These are phyloP conservation scores for Fragilaria crotonensis DNA, from an alignment of 108 stramenopile genomes.

Conservation along the genomic window DNA sequence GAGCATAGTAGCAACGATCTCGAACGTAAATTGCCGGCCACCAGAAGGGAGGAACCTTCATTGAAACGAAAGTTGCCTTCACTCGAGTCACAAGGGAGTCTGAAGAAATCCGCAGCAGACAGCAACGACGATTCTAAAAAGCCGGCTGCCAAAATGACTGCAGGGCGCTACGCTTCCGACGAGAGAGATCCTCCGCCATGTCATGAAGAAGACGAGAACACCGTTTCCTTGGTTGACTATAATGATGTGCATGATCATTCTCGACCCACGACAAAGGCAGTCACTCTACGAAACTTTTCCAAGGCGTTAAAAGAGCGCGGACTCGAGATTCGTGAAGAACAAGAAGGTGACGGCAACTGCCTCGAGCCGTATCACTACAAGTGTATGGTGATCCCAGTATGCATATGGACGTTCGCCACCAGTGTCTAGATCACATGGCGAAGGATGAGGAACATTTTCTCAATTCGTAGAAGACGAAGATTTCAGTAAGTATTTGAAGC, in stretches of 20 bases:
- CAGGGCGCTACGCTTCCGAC: not conserved
- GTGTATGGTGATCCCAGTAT: constrained; percentile 88
- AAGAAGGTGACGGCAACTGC: constrained; percentile 95
- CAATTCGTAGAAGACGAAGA: constrained; percentile 76
- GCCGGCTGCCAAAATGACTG: not conserved
- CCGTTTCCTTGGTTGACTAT: not conserved
- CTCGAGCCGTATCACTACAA: constrained; percentile 87
- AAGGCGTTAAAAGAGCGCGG: constrained; percentile 26
- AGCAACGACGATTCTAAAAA: not conserved
- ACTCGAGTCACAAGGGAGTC: not conserved
- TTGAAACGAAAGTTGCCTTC: not conserved
- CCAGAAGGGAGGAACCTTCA: not conserved
- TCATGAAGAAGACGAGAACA: not conserved
- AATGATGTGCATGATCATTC: not conserved
- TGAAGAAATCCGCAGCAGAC: not conserved
- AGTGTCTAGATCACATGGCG: constrained; percentile 92
- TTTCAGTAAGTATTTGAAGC: constrained; percentile 61
- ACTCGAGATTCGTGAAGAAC: constrained; percentile 54
- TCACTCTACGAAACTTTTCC: constrained; percentile 7
- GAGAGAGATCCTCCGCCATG: not conserved
- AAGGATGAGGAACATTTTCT: constrained; percentile 47
- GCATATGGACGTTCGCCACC: constrained; percentile 75
- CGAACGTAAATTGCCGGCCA: not conserved
- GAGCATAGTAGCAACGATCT: not conserved
- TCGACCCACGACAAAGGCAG: not conserved